Evolutionary conservation across 2,329 filamentous ascomycete genomes (phyloP), one percentile per base, ranked within the genome.

Genomic region (Penicillium sp.): DNA sequence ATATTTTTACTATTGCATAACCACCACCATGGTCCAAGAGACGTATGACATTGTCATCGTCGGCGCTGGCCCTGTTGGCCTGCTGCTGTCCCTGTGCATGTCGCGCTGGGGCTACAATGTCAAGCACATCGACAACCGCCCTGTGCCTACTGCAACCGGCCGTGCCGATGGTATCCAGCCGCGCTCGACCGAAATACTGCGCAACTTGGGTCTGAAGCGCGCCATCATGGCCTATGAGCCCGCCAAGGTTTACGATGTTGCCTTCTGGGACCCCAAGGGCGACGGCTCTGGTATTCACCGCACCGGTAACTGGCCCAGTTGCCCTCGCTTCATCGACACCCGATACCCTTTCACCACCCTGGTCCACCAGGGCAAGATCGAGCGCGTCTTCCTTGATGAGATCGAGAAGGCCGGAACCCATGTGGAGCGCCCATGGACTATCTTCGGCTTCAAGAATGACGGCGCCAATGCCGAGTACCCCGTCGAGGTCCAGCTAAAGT

Each of bases 41-140:
- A 78, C 73, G 46, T 85, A 83, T 71, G 84, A 87, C 63, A 80
- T 80, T 44, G 89, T 95, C 60, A 90, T 95, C 58, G 80, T 95
- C 47, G 91, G 91, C 56, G 91, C 91, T 48, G 91, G 91, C 13
- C 91, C 91, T 3, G 89, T 91, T 35, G 91, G 91, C 47, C 81
- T 95, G 50, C 84, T 95, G 73, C 80, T 95, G 23, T 93, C 89
- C 7, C 90, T 90, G 27, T 92, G 88, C 66, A 80, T 96, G 54
- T 88, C 89, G 53, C 80, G 90, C 75, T 95, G 90, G 89, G 91
- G 91, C 18, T 96, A 95, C 78, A 89, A 83, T 69, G 89, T 96
- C 71, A 95, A 92, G 77, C 89, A 95, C 72, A 89, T 95, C 65
- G 91, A 95, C 73, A 95, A 95, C 72, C 81, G 90, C 51, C 78